These are phyloP conservation scores for Penicillium sclerotigenum DNA, from an alignment of 2,329 filamentous ascomycete species.

Conservation along the genomic window DNA sequence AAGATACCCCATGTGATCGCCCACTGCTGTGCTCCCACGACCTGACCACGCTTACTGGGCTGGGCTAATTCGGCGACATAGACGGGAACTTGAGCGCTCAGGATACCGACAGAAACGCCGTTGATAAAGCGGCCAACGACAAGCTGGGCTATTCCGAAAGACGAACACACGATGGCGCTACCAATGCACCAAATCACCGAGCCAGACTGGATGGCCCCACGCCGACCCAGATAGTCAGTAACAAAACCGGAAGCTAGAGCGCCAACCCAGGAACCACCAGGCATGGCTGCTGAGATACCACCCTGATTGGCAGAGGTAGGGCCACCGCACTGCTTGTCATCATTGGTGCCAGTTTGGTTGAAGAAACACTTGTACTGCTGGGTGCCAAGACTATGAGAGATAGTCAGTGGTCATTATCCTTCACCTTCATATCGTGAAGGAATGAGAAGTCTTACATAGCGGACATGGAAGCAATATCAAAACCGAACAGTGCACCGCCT, in stretches of 20 bases:
- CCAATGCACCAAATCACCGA: conserved; percentile 53
- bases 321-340: conserved; percentile 37
- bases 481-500: conserved; percentile 71
- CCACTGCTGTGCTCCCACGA: conserved; percentile 71
- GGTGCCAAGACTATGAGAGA: conserved; percentile 52
- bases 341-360: conserved; percentile 48
- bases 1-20: conserved; percentile 70
- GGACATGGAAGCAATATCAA: conserved; percentile 74
- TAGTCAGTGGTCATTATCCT: not conserved
- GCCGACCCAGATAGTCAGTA: conserved; percentile 56
- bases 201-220: conserved; percentile 53
- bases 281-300: conserved; percentile 70
- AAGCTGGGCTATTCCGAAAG: conserved; percentile 68
- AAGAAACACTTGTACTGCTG: conserved; percentile 71
- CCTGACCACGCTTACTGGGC: conserved; percentile 54
- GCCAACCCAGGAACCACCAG: conserved; percentile 66
- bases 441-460: conserved; percentile 43
- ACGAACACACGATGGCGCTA: conserved; percentile 58
- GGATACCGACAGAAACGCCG: conserved; percentile 71
- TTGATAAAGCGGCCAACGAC: conserved; percentile 68
- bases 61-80: conserved; percentile 67
- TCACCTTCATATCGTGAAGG: too few relatives aligned
- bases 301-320: conserved; percentile 58
- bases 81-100: conserved; percentile 67
- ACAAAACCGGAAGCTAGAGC: conserved; percentile 55